phyloP scores from a whole-genome alignment of 2,329 filamentous ascomycete species.

The Coniochaeta hoffmannii region DNA sequence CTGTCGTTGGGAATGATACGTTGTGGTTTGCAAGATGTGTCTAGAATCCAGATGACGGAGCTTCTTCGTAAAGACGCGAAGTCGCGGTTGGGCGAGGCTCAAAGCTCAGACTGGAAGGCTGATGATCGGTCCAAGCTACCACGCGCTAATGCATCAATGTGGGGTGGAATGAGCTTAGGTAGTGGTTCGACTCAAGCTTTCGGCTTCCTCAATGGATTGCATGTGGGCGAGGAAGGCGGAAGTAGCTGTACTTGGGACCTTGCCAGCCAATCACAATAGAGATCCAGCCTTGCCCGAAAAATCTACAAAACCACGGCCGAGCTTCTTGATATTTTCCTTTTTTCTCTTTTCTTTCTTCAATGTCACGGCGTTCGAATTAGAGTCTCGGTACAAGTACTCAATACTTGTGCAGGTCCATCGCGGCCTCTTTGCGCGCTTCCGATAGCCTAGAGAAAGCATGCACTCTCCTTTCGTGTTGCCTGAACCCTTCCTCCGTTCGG shows the following conservation, averaged over 20 bases:
- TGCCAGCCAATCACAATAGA: not conserved
- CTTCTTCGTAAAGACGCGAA: not conserved
- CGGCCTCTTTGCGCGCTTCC: constrained; percentile 92
- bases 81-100: constrained; percentile 4
- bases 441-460: constrained; percentile 80
- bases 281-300: not conserved
- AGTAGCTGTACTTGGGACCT: not conserved
- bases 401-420: constrained; percentile 83
- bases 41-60: not conserved
- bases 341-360: constrained; percentile 50
- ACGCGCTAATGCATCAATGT: not conserved
- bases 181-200: too few species aligned
- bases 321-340: constrained; percentile 24
- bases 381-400: constrained; percentile 95
- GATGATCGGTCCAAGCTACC: not conserved
- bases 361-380: constrained; percentile 94
- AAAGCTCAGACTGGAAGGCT: not conserved
- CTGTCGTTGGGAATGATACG: not conserved
- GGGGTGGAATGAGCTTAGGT: not conserved
- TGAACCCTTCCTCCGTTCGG: constrained; percentile 36
- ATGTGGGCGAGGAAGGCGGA: too few species aligned
- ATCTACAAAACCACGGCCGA: not conserved
- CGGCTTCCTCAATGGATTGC: too few species aligned
- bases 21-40: not conserved
- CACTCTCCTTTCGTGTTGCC: constrained; percentile 68